These are phyloP conservation scores for Hypomontagnella monticulosa DNA, from an alignment of 495 filamentous ascomycete species.

Conservation along the genomic window DNA sequence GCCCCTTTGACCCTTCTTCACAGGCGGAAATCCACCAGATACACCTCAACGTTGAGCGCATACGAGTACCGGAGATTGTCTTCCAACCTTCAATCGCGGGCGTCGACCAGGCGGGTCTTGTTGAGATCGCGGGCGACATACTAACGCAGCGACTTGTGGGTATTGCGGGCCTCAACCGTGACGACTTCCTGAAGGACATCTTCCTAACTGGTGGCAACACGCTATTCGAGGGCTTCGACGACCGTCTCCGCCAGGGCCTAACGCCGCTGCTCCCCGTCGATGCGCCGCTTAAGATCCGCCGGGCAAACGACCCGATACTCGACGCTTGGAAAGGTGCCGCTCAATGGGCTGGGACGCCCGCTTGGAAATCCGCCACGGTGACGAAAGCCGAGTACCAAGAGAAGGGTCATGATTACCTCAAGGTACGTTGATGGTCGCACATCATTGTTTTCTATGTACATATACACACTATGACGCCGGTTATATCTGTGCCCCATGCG, in stretches of 20 bases:
- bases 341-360: slow-evolving; percentile 68
- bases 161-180: slow-evolving; percentile 61
- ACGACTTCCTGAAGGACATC: slow-evolving; percentile 79
- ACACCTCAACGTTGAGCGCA: slow-evolving; percentile 95
- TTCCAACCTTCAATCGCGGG: slow-evolving; percentile 95
- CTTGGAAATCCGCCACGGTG: slow-evolving; percentile 62
- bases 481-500: background rate
- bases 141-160: slow-evolving; percentile 76
- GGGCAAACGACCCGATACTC: slow-evolving; percentile 75
- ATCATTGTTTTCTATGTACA: slow-evolving; percentile 11
- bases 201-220: slow-evolving; percentile 96
- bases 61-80: slow-evolving; percentile 93
- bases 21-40: slow-evolving; percentile 86
- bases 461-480: background rate
- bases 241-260: slow-evolving; percentile 77
- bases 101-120: slow-evolving; percentile 90
- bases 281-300: slow-evolving; percentile 69
- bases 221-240: slow-evolving; percentile 85
- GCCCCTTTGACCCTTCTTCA: slow-evolving; percentile 82
- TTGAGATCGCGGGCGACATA: slow-evolving; percentile 89
- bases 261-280: slow-evolving; percentile 75
- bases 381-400: slow-evolving; percentile 82
- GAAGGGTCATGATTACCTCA: slow-evolving; percentile 86
- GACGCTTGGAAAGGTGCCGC: slow-evolving; percentile 96
- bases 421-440: slow-evolving; percentile 62